These are phyloP conservation scores for Turnera subulata DNA, from an alignment of 345 rosid genomes.

Conservation along the genomic window DNA sequence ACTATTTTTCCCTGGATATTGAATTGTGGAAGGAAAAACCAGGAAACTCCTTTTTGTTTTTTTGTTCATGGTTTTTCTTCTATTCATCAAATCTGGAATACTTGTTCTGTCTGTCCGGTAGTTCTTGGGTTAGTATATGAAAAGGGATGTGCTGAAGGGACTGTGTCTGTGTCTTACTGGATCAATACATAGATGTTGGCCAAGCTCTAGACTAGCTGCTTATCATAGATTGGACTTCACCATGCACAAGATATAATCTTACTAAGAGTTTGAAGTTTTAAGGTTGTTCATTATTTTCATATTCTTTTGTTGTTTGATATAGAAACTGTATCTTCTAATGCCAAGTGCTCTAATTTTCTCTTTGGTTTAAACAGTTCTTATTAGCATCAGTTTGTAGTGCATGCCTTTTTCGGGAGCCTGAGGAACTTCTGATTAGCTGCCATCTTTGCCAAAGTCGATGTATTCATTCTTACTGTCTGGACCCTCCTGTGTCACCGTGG, in stretches of 20 bases:
- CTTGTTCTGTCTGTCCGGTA: no score
- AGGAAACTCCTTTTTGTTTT: no score
- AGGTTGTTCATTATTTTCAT: neutral
- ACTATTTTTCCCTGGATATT: no score
- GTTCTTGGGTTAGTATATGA: no score
- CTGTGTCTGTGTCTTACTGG: no score
- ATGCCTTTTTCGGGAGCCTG: slow-evolving; percentile 67
- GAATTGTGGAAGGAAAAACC: no score
- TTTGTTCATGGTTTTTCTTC: no score
- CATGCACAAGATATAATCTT: neutral
- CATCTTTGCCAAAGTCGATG: slow-evolving; percentile 54
- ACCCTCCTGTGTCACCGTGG: slow-evolving; percentile 81
- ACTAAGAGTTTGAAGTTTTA: neutral
- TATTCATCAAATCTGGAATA: no score
- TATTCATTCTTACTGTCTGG: slow-evolving; percentile 78
- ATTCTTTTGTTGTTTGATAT: slow-evolving; percentile 1
- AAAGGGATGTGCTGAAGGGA: no score
- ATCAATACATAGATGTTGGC: neutral
- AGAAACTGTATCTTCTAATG: neutral
- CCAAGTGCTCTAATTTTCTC: neutral
- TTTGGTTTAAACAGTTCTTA: slow-evolving; percentile 35
- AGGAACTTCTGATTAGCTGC: slow-evolving; percentile 67
- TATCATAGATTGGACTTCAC: neutral
- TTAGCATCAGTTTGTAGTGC: slow-evolving; percentile 43
- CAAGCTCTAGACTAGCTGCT: neutral